Evolutionary conservation across 2,329 filamentous ascomycete genomes (phyloP).

Genomic region (Nannizzia gypsea): DNA sequence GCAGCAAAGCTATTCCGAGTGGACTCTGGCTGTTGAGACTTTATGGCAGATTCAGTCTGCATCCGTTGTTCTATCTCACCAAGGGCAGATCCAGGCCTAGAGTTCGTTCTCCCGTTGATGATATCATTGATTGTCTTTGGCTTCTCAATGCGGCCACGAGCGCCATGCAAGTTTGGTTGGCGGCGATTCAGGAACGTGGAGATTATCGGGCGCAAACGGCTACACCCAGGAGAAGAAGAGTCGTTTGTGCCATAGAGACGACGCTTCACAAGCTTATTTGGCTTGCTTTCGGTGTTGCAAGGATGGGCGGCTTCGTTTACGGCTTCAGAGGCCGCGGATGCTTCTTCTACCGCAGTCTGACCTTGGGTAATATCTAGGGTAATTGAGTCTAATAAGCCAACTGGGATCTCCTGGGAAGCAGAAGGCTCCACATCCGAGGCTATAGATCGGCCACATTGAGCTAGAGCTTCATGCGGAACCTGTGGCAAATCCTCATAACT

Average conservation of each 20-base stretch:
- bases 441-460: neutral
- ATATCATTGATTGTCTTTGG: conserved; percentile 7
- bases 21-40: neutral
- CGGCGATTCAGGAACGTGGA: conserved; percentile 5
- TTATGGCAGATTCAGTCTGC: neutral
- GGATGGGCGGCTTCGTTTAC: neutral
- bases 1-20: neutral
- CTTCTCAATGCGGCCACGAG: conserved; percentile 11
- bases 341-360: neutral
- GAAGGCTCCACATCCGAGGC: neutral
- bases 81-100: neutral
- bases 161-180: conserved; percentile 10
- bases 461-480: too few species aligned
- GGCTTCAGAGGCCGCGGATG: neutral
- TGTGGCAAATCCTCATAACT: neutral
- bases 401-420: neutral
- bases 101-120: neutral
- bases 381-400: neutral
- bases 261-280: conserved; percentile 6
- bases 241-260: neutral
- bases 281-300: neutral
- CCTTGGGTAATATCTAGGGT: neutral
- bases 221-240: neutral
- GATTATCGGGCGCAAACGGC: neutral
- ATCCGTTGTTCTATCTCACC: neutral